phyloP scores from a whole-genome alignment of 257 asterid species.

The Oldenlandia corymbosa region DNA sequence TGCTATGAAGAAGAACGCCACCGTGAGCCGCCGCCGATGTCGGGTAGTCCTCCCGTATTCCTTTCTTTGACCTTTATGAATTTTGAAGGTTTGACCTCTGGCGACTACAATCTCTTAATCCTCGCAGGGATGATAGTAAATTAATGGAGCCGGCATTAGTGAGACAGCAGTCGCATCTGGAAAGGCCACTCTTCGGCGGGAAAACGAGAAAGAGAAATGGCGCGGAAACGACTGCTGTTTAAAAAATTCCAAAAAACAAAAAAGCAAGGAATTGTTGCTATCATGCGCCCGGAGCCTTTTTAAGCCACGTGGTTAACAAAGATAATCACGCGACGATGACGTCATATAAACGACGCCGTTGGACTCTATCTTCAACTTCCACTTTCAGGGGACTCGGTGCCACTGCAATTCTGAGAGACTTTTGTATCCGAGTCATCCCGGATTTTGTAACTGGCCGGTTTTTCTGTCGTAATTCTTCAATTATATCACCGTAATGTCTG shows the following conservation, averaged over 20 bases:
- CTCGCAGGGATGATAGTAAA: not conserved
- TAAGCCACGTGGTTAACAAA: constrained; percentile 12
- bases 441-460: no score
- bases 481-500: no score
- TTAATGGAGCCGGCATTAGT: not conserved
- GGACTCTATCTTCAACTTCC: constrained; percentile 21
- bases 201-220: constrained; percentile 28
- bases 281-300: not conserved
- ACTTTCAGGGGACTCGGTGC: no score
- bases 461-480: no score
- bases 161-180: not conserved
- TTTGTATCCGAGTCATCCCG: not conserved
- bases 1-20: not conserved
- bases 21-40: not conserved
- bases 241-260: constrained; percentile 2
- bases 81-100: no score
- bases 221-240: constrained; percentile 29
- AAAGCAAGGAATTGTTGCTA: not conserved
- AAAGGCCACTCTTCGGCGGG: constrained; percentile 37
- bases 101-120: no score
- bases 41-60: not conserved
- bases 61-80: not conserved
- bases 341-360: constrained; percentile 22
- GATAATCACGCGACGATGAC: constrained; percentile 11
- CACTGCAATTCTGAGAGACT: no score